These are phyloP conservation scores for Pseudevernia furfuracea DNA, from an alignment of 495 filamentous ascomycete species.

Conservation along the genomic window DNA sequence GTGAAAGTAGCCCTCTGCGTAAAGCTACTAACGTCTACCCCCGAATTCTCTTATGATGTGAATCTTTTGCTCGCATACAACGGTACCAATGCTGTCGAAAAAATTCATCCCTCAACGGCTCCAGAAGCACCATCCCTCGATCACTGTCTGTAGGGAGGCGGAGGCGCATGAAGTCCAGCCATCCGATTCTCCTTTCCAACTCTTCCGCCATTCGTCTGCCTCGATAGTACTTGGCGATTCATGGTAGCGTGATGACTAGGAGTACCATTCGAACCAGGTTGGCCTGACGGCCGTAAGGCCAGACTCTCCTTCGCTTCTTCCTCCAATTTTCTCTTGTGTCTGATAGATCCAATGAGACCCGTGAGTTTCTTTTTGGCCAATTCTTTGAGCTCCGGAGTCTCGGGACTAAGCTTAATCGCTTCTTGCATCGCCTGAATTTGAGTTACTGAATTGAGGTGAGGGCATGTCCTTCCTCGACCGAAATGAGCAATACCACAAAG, in stretches of 20 bases:
- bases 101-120: neutral
- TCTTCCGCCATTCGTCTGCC: neutral
- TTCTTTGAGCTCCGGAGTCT: constrained; percentile 44
- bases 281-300: neutral
- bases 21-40: neutral
- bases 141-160: neutral
- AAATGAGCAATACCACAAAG: constrained; percentile 64
- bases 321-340: constrained; percentile 34
- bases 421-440: constrained; percentile 55
- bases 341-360: constrained; percentile 47
- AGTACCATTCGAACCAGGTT: neutral
- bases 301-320: constrained; percentile 10
- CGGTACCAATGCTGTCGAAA: neutral
- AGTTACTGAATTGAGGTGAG: constrained; percentile 49
- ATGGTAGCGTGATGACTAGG: neutral
- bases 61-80: neutral
- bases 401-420: constrained; percentile 49
- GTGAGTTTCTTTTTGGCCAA: constrained; percentile 48
- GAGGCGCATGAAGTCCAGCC: neutral
- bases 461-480: constrained; percentile 48
- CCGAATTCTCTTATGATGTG: neutral
- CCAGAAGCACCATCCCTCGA: neutral
- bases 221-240: neutral
- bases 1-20: neutral
- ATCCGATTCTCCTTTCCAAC: neutral